Base-by-base conservation (phyloP, 2,329 filamentous ascomycete genomes). In the Pseudogymnoascus sp. region DNA sequence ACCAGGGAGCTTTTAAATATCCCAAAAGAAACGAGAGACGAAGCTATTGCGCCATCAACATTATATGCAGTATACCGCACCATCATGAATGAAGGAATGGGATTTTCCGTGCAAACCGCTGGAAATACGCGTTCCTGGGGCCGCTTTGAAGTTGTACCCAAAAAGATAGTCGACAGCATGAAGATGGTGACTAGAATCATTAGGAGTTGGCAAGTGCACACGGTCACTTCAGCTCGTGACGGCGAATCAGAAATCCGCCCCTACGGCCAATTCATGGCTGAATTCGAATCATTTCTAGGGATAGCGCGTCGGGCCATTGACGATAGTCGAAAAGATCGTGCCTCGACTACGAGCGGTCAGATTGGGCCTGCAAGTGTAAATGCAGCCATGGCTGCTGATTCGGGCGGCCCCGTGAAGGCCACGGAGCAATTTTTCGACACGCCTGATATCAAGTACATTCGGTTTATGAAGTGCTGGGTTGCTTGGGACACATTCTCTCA, bases 401-500 rank as follows among this genome's bases (percentile, higher is more conserved):
- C 37, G 7, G 55, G 60, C 5, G 59, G 36, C 25, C 42, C 6
- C 39, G 66, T 13, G 62, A 12, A 42, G 66, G 66, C 62, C 25
- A 55, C 58, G 6, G 61, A 69, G 63, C 8, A 64, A 39, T 36
- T 60, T 5, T 64, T 64, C 27, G 18, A 36, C 45, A 66, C 64
- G 27, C 36, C 74, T 5, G 84, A 87, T 63, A 70, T 77, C 39
- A 77, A 82, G 21, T 79, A 90, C 58, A 77, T 93, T 59, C 74
- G 78, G 1, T 92, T 91, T 67, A 75, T 94, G 58, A 84, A 91
- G 70, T 79, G 84, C 48, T 92, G 88, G 84, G 78, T 83, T 18
- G 80, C 80, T 65, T 80, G 81, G 64, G 74, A 77, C 55, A 77
- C 82, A 45, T 87, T 89, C 62, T 73, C 75, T 5, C 67, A 70